A percentile compares a stretch with the other conserved stretches of the same genome.
Evolutionary conservation across 768 basidiomycete genomes (phyloP).

Genomic region (Mycena albidolilacea): DNA sequence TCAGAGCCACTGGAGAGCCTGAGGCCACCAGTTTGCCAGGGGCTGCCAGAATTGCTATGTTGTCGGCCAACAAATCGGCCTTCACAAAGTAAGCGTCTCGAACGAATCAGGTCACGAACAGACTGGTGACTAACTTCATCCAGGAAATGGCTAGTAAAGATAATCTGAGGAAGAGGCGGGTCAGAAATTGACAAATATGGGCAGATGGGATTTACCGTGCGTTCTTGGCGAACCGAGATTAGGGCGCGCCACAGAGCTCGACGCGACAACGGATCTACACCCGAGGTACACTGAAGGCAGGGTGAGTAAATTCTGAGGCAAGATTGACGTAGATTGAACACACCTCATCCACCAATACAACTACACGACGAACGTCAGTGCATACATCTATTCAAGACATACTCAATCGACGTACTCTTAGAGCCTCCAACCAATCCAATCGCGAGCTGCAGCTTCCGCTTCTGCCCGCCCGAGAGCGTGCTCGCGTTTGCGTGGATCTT

Average conservation of each 20-base stretch:
- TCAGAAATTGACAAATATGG: neutral
- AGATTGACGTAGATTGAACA: neutral
- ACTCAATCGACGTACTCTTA: slow-evolving; percentile 59
- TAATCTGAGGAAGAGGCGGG: slow-evolving; percentile 50
- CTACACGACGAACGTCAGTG: slow-evolving; percentile 43
- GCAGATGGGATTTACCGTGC: slow-evolving; percentile 51
- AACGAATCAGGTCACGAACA: slow-evolving; percentile 20
- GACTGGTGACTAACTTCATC: slow-evolving; percentile 53
- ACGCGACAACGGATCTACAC: slow-evolving; percentile 86
- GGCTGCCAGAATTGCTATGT: slow-evolving; percentile 81
- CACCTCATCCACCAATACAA: slow-evolving; percentile 72
- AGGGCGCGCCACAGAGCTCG: slow-evolving; percentile 84
- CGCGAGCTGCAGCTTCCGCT: slow-evolving; percentile 87
- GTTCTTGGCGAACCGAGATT: slow-evolving; percentile 73
- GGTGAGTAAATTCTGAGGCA: neutral
- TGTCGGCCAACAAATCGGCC: slow-evolving; percentile 84
- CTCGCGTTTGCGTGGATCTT: slow-evolving; percentile 78
- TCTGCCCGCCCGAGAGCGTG: slow-evolving; percentile 85
- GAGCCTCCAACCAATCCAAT: slow-evolving; percentile 69
- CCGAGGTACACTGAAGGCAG: slow-evolving; percentile 71
- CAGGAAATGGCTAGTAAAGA: slow-evolving; percentile 79
- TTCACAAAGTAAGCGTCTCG: slow-evolving; percentile 41
- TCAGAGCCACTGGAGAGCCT: slow-evolving; percentile 82
- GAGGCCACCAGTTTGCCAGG: slow-evolving; percentile 83
- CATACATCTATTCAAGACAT: neutral